These are phyloP conservation scores for Punctularia strigosozonata DNA, from an alignment of 768 basidiomycete species.

Conservation along the genomic window DNA sequence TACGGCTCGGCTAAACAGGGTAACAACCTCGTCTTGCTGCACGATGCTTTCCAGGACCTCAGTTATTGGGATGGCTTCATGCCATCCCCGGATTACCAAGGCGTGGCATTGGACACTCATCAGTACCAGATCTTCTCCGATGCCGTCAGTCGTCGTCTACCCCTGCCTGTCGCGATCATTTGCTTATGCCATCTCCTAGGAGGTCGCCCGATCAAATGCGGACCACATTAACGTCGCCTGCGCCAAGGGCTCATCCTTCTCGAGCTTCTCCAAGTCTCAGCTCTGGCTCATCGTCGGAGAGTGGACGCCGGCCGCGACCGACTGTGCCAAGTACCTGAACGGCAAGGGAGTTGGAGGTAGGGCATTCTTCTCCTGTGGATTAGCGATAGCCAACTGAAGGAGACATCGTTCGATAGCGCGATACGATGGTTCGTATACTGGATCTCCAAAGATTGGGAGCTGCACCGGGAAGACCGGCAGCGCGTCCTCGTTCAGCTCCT, in stretches of 20 bases:
- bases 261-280: conserved; percentile 37
- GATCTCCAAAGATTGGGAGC: conserved; percentile 58
- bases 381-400: conserved; percentile 16
- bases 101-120: conserved; percentile 73
- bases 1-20: conserved; percentile 29
- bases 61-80: conserved; percentile 62
- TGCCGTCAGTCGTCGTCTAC: conserved; percentile 25
- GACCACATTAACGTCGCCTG: conserved; percentile 59
- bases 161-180: background rate
- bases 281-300: conserved; percentile 87
- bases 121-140: conserved; percentile 66
- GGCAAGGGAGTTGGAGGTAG: conserved; percentile 68
- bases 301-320: conserved; percentile 70
- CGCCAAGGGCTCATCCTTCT: conserved; percentile 27
- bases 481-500: conserved; percentile 59
- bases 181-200: conserved; percentile 10
- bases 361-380: conserved; percentile 31
- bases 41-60: conserved; percentile 72
- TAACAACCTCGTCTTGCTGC: conserved; percentile 54
- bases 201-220: conserved; percentile 30
- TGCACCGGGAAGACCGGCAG: conserved; percentile 65
- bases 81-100: conserved; percentile 36
- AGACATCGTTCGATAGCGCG: conserved; percentile 22
- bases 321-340: conserved; percentile 75
- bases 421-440: conserved; percentile 50